phyloP scores from a whole-genome alignment of 331 rosid species.

The Prunus yedoensis region DNA sequence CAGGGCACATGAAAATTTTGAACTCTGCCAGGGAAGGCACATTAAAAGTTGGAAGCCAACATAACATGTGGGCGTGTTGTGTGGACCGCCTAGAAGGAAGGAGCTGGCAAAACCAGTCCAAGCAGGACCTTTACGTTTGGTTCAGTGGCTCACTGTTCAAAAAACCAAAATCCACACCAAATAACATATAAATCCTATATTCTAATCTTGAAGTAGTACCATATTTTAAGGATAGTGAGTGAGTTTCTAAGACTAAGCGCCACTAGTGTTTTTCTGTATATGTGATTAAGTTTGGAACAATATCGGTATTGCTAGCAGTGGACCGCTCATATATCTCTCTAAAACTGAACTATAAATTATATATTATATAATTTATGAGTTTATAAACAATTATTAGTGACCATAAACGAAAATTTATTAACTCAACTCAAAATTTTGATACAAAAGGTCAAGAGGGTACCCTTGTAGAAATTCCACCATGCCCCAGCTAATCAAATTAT shows the following conservation, averaged over 20 bases:
- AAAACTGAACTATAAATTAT: no score
- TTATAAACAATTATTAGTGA: no score
- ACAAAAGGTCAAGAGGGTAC: neutral
- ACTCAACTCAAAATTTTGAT: no score
- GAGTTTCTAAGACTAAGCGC: no score
- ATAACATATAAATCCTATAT: neutral
- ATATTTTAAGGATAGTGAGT: neutral
- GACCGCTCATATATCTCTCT: fast-evolving
- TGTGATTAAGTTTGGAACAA: no score
- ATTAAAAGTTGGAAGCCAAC: no score
- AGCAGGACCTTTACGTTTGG: neutral
- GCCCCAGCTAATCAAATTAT: neutral
- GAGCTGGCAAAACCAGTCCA: neutral
- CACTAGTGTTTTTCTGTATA: no score
- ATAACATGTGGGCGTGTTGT: no score
- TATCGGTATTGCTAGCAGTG: fast-evolving
- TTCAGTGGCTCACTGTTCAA: neutral
- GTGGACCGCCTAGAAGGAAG: neutral
- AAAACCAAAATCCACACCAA: neutral
- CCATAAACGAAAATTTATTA: no score
- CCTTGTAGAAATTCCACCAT: neutral
- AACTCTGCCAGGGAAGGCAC: no score
- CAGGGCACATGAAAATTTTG: no score
- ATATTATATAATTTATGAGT: no score
- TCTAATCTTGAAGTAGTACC: neutral